phyloP scores from a whole-genome alignment of 2,329 filamentous ascomycete genomes.

The Aspergillus ochraceoroseus region DNA sequence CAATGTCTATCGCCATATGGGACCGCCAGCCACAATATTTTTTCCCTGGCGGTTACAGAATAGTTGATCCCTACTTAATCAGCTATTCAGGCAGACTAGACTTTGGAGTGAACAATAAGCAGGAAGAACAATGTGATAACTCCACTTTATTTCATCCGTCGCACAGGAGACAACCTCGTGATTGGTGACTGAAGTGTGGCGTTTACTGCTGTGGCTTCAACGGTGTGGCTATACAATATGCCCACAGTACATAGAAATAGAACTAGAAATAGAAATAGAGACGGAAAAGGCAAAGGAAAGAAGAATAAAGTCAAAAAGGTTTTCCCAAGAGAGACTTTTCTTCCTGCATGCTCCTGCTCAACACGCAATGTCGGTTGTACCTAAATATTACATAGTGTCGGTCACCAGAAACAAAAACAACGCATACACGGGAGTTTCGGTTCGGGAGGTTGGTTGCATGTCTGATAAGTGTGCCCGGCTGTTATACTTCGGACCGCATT shows the following conservation, averaged over 20 bases:
- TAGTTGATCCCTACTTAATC: conserved; percentile 12
- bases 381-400: too few relatives aligned
- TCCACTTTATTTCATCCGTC: background rate
- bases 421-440: too few relatives aligned
- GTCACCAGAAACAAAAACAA: too few relatives aligned
- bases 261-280: too few relatives aligned
- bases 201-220: too few relatives aligned
- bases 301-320: background rate
- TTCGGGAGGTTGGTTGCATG: too few relatives aligned
- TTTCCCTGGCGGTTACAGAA: conserved; percentile 9
- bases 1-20: conserved; percentile 8
- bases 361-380: conserved; percentile 7
- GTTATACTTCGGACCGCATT: too few relatives aligned
- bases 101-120: background rate
- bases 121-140: background rate
- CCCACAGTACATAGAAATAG: too few relatives aligned
- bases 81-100: background rate
- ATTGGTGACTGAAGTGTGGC: too few relatives aligned
- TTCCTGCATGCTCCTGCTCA: conserved; percentile 1
- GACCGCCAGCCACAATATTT: conserved; percentile 19
- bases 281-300: background rate
- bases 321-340: conserved; percentile 5
- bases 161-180: too few relatives aligned
- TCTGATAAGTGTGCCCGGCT: too few relatives aligned
- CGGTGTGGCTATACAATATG: too few relatives aligned